Conservation (phyloP, 106 monocot genomes). For the Platanthera guangdongensis region DNA sequence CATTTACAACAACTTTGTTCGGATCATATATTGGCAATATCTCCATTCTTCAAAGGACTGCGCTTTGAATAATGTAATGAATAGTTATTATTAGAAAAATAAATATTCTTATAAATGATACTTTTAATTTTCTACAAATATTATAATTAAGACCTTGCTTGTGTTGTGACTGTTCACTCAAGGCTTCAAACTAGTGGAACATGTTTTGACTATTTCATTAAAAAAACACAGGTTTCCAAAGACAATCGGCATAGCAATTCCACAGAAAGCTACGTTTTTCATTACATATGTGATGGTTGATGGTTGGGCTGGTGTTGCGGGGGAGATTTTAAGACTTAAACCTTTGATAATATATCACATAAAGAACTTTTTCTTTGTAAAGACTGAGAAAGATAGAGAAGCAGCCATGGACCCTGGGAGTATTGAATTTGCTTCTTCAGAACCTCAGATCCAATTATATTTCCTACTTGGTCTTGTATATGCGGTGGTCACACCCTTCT, state of each 20-base stretch:
- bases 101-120: neutral
- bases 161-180: neutral
- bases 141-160: neutral
- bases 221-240: conserved; percentile 43
- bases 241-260: conserved; percentile 65
- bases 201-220: neutral
- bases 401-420: conserved; percentile 77
- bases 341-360: conserved; percentile 61
- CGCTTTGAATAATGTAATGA: too few species aligned
- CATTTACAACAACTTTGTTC: too few species aligned
- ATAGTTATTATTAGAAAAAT: too few species aligned
- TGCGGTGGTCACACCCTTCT: conserved; percentile 59
- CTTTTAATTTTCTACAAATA: neutral
- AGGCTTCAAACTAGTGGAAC: neutral
- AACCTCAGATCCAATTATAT: conserved; percentile 71
- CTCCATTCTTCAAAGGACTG: too few species aligned
- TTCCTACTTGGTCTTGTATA: conserved; percentile 80
- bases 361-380: conserved; percentile 71
- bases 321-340: conserved; percentile 60
- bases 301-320: conserved; percentile 77
- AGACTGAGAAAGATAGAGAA: conserved; percentile 80
- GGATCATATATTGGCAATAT: too few species aligned
- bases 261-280: conserved; percentile 80
- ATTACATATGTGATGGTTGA: conserved; percentile 84
- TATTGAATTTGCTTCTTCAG: conserved; percentile 44